A percentile compares a stretch with the other conserved stretches of the same genome.
These are phyloP conservation scores for Irpex sp. DNA, from an alignment of 1,284 basidiomycete genomes.

Conservation along the genomic window DNA sequence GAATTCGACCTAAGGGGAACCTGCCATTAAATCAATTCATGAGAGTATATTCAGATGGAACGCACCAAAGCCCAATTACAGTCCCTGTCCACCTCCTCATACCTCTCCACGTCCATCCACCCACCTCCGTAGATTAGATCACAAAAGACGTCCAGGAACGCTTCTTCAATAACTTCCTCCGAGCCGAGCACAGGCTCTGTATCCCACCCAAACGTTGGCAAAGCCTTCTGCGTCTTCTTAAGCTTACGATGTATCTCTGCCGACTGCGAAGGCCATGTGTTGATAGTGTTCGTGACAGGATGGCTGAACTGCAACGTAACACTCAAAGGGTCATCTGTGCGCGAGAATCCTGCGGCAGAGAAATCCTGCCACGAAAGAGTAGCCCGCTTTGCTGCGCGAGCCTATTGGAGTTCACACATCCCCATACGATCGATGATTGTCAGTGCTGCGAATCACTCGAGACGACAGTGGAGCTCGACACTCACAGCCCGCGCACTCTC, in stretches of 20 bases:
- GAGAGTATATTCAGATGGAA: conserved; percentile 12
- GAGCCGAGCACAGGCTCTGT: conserved; percentile 72
- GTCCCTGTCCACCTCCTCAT: conserved; percentile 75
- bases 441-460: not conserved
- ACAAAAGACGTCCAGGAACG: conserved; percentile 84
- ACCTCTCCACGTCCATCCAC: conserved; percentile 74
- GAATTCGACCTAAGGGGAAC: conserved; percentile 67
- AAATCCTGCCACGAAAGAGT: conserved; percentile 89
- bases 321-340: conserved; percentile 68
- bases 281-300: conserved; percentile 62
- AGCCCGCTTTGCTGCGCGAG: conserved; percentile 65
- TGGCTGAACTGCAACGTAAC: conserved; percentile 80
- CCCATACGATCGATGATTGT: not conserved
- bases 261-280: conserved; percentile 68
- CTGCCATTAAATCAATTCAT: not conserved
- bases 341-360: conserved; percentile 74
- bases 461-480: conserved; percentile 12
- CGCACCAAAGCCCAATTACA: conserved; percentile 90
- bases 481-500: conserved; percentile 79
- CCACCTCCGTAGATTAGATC: conserved; percentile 80
- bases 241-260: conserved; percentile 73
- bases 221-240: conserved; percentile 77
- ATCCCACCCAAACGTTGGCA: conserved; percentile 83
- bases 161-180: conserved; percentile 80
- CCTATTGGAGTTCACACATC: conserved; percentile 36